Evolutionary conservation across 2,329 filamentous ascomycete species (phyloP), one percentile per base, ranked within the genome.

Genomic region (Passalora sequoiae): DNA sequence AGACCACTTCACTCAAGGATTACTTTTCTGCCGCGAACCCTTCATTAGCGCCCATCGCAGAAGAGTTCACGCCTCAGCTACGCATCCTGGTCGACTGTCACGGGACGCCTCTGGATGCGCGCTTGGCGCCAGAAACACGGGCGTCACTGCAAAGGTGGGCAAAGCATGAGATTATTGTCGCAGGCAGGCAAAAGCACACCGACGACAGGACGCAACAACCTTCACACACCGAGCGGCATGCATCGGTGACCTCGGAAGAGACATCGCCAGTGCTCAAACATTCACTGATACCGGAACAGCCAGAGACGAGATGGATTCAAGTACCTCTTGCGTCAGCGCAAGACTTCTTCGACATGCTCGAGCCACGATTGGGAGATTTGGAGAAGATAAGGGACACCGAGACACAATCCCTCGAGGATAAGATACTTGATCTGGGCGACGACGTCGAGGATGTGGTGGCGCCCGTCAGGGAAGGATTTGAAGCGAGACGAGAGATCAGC

Each of bases 311-410:
- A 60, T 71, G 52, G 46, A 71, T 94, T n/a, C 82, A 89, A 60
- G 77, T 94, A 5, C 84, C 86, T 13, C 69, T 94, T 2, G 78
- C 79, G 2, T 86, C 86, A 17, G 87, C 92, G 58, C 74, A 76
- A 15, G 79, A 89, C 59, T 94, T 94, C 64, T 94, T 94, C 63
- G 75, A 79, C 20, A 78, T 84, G 29, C 74, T 94, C 6, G 80
- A 85, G 56, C 76, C 72, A 31, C 85, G 91, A 59, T 75, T 94
- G 12, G 75, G 74, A 16, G 76, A 77, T 32, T 70, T 94, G 3
- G 84, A 86, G 51, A 69, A 70, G 0, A 69, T 94, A 3, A 84
- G 89, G 50, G 69, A 72, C 27, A 67, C 75, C 31, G 84, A 94
- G 60, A 76, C 84, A 55, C 69, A 72, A 46, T 72, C 73, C 30